Evolutionary conservation across 495 filamentous ascomycete species (phyloP).

Genomic region (Hyphodiscus hymeniophilus): DNA sequence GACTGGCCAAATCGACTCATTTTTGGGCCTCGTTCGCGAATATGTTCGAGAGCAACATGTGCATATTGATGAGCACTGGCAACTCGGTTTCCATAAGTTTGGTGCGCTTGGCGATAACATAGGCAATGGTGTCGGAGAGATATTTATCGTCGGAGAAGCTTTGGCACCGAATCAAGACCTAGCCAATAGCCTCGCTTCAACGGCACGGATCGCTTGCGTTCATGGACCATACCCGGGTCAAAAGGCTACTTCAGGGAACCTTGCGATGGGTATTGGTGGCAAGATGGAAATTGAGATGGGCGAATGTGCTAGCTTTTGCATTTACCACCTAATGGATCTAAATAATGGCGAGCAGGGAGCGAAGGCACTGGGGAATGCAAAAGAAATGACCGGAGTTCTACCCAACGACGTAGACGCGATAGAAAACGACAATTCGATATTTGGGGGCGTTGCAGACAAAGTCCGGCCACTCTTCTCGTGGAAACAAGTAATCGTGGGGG

Average conservation of each 20-base stretch:
- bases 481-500: neutral
- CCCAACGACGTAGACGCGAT: no score
- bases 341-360: constrained; percentile 24
- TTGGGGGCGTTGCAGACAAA: neutral
- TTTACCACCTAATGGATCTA: constrained; percentile 40
- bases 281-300: constrained; percentile 31
- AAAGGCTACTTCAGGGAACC: constrained; percentile 37
- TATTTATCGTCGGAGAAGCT: constrained; percentile 35
- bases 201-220: constrained; percentile 28
- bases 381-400: no score
- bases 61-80: constrained; percentile 15
- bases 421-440: no score
- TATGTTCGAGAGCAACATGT: constrained; percentile 23
- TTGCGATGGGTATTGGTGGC: constrained; percentile 31
- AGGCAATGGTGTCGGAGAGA: constrained; percentile 23
- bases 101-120: no score
- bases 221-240: constrained; percentile 38
- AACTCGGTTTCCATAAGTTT: constrained; percentile 35
- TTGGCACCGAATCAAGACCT: constrained; percentile 32
- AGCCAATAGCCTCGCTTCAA: constrained; percentile 30
- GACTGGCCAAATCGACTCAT: constrained; percentile 30
- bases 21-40: constrained; percentile 24
- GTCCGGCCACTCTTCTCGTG: constrained; percentile 6
- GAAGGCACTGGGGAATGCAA: neutral
- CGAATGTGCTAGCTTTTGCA: constrained; percentile 31